These are phyloP conservation scores for Phytophthora pseudosyringae DNA, from an alignment of 352 stramenopile species.

Conservation along the genomic window DNA sequence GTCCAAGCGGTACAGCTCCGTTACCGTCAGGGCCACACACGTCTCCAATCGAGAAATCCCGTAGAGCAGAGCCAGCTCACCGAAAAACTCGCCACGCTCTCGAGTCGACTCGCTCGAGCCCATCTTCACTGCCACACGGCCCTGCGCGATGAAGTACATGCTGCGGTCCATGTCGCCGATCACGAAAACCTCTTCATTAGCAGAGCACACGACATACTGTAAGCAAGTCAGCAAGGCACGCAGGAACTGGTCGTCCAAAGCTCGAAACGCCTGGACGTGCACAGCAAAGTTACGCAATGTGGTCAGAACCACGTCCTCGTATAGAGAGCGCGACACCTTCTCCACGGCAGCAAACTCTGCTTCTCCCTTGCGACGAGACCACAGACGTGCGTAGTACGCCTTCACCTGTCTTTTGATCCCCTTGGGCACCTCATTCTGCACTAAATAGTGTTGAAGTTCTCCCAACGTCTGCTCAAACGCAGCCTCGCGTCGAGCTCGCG, in stretches of 20 bases:
- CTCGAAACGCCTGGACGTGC: slow-evolving; percentile 56
- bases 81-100: slow-evolving; percentile 63
- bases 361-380: too few species aligned
- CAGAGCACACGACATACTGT: slow-evolving; percentile 68
- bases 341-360: too few species aligned
- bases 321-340: too few species aligned
- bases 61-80: slow-evolving; percentile 62
- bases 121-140: too few species aligned
- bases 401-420: too few species aligned
- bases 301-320: too few species aligned
- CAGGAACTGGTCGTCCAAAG: slow-evolving; percentile 49
- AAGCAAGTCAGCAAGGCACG: slow-evolving; percentile 60
- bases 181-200: slow-evolving; percentile 75
- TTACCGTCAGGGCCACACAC: slow-evolving; percentile 58
- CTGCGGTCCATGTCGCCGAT: slow-evolving; percentile 73
- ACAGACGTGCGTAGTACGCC: too few species aligned
- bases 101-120: too few species aligned
- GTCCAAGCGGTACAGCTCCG: slow-evolving; percentile 77
- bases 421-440: too few species aligned
- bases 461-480: too few species aligned
- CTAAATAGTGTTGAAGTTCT: too few species aligned
- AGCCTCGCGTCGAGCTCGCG: too few species aligned
- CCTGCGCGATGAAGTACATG: slow-evolving; percentile 11
- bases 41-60: slow-evolving; percentile 70
- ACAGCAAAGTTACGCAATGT: slow-evolving; percentile 46